Evolutionary conservation across 441 rosid genomes (phyloP).

Genomic region (Eugenia klotzschiana): DNA sequence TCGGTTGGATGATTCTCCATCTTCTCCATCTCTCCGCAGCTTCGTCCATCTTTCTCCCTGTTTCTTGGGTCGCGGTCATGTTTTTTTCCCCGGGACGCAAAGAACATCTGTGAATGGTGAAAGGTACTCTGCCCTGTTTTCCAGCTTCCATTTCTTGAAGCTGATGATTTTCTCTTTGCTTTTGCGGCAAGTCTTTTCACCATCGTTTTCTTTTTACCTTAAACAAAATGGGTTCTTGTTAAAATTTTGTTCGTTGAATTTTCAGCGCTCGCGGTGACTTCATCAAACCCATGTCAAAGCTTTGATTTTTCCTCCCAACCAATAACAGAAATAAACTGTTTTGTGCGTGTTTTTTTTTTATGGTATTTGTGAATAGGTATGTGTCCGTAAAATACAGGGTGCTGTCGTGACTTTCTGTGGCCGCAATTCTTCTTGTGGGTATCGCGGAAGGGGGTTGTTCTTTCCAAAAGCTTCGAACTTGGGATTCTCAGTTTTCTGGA

Average conservation of each 20-base stretch:
- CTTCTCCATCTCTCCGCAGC: neutral
- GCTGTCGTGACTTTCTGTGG: neutral
- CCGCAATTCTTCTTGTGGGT: neutral
- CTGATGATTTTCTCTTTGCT: neutral
- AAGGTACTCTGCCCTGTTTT: neutral
- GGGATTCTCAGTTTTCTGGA: neutral
- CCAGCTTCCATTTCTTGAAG: neutral
- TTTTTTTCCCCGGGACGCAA: neutral
- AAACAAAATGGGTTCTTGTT: neutral
- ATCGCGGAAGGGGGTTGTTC: neutral
- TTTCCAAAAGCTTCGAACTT: neutral
- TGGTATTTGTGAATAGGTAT: neutral
- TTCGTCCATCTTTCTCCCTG: neutral
- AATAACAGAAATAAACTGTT: neutral
- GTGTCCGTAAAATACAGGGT: neutral
- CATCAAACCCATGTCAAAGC: neutral
- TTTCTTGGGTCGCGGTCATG: neutral
- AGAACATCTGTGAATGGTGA: neutral
- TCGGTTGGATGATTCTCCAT: neutral
- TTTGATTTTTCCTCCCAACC: neutral
- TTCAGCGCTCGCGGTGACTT: neutral
- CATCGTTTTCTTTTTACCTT: neutral
- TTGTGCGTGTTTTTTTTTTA: neutral
- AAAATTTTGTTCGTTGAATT: neutral
- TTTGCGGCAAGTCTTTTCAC: neutral